Evolutionary conservation across 2,329 filamentous ascomycete genomes (phyloP), one percentile per base, ranked within the genome.

Genomic region (Scleromitrula shiraiana): DNA sequence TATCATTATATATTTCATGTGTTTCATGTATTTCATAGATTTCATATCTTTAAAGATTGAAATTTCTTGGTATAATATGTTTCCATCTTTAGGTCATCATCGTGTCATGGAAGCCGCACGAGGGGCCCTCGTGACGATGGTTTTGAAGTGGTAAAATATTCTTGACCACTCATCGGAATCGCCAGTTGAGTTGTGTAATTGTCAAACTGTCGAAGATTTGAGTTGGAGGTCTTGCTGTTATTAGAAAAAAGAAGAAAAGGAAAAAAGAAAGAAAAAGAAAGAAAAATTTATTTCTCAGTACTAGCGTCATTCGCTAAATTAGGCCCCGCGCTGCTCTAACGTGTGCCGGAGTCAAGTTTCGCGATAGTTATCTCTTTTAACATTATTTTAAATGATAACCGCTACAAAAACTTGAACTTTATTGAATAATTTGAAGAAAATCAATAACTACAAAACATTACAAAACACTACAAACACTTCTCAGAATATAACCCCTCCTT

Each of bases 151-250:
- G 82, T 42, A 76, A 68, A 66, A 52, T 46, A 46, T 69, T 88
- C 83, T 87, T 70, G 83, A 84, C 83, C 73, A 77, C 77, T 67
- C 76, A 77, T 78, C 78, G 78, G 78, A 84, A 73, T 83, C 78
- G 75, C 73, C 79, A 83, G 77, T 73, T 73, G 75, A 78, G 75
- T 80, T 60, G 70, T 22, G 64, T 60, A 64, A 57, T 49, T 55
- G 59, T 73, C 73, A 66, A 75, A 72, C 76, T 77, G 78, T 73
- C 76, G 77, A 81, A 80, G 77, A 83, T 85, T 84, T 84, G 80
- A 84, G 75, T 80, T 75, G 75, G 76, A 79, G 80, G 81, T 84
- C 80, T 77, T 74, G 70, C 62, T 67, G 68, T 68, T 61, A 60
- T 59, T 63, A 64, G 64, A 64, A 64, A 67, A 67, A 65, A 63